A percentile compares a stretch with the other conserved stretches of the same genome.
phyloP scores from a whole-genome alignment of 441 rosid species.

The Populus trichocarpa region DNA sequence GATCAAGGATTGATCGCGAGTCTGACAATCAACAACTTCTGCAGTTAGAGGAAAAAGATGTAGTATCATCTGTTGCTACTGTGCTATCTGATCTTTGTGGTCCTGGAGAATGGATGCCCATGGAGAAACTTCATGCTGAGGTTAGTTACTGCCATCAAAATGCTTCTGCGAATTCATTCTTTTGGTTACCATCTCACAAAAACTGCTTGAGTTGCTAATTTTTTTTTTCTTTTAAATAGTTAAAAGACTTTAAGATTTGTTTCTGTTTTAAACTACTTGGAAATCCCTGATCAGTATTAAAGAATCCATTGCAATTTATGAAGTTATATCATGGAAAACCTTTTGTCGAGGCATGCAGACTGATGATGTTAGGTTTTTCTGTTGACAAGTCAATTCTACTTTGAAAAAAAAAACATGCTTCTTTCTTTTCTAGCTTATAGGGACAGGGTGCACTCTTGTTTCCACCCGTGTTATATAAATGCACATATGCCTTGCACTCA shows the following conservation, averaged over 20 bases:
- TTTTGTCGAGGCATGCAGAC: background rate
- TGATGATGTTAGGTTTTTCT: background rate
- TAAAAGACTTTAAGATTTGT: no score
- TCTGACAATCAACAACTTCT: constrained; percentile 86
- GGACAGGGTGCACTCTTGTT: background rate
- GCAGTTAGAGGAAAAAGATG: constrained; percentile 93
- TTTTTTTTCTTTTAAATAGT: background rate
- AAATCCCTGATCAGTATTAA: background rate
- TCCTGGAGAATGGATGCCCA: constrained; percentile 99
- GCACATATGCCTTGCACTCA: background rate
- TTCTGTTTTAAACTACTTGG: background rate
- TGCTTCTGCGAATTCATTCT: background rate
- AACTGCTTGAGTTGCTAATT: background rate
- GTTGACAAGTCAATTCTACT: background rate
- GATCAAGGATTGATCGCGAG: constrained; percentile 77
- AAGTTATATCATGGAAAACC: background rate
- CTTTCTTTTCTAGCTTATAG: background rate
- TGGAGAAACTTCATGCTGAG: constrained; percentile 89
- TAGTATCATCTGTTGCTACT: constrained; percentile 96
- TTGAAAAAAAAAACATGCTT: background rate
- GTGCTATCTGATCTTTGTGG: constrained; percentile 96
- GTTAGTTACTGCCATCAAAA: constrained; percentile 34
- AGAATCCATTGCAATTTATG: background rate
- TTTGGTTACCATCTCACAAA: background rate
- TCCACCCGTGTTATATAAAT: background rate